Conservation (phyloP, 768 basidiomycete species). For the Amyloporia xantha region DNA sequence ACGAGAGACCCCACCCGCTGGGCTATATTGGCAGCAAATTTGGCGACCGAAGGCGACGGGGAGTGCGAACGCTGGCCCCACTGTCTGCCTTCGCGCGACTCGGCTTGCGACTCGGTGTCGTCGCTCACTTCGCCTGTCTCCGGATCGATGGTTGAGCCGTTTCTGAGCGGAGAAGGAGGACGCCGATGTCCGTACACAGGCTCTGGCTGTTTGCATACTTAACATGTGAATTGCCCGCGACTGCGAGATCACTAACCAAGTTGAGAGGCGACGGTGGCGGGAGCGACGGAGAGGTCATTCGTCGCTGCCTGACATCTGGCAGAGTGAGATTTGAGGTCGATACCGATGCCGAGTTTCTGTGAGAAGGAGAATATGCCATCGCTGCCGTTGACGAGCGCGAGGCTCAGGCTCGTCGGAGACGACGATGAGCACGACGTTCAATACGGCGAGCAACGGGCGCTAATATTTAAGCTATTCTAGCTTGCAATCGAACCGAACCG, state of each 20-base stretch:
- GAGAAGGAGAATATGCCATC: slow-evolving; percentile 25
- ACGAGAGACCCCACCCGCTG: slow-evolving; percentile 69
- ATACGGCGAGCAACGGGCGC: slow-evolving; percentile 5
- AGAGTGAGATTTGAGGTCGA: slow-evolving; percentile 22
- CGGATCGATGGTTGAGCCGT: slow-evolving; percentile 51
- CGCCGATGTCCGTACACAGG: slow-evolving; percentile 40
- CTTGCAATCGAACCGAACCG: too few relatives aligned
- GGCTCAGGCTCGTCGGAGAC: slow-evolving; percentile 24
- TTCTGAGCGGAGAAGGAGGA: slow-evolving; percentile 69
- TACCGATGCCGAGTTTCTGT: slow-evolving; percentile 18
- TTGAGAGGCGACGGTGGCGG: slow-evolving; percentile 35
- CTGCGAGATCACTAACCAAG: slow-evolving; percentile 27
- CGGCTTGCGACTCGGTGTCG: slow-evolving; percentile 30
- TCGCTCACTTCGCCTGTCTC: slow-evolving; percentile 39
- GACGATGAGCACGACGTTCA: slow-evolving; percentile 18
- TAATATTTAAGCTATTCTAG: too few relatives aligned
- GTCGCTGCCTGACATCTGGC: slow-evolving; percentile 24
- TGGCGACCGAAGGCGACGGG: slow-evolving; percentile 63
- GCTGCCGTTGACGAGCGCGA: slow-evolving; percentile 16
- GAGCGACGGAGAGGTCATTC: slow-evolving; percentile 30
- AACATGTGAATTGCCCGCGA: slow-evolving; percentile 9
- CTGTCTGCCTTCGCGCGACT: slow-evolving; percentile 37
- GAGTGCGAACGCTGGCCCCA: slow-evolving; percentile 48
- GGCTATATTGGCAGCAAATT: slow-evolving; percentile 68
- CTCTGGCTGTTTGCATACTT: slow-evolving; percentile 30